Base-by-base conservation (phyloP, 257 asterid genomes). In the Eustoma russellianum region DNA sequence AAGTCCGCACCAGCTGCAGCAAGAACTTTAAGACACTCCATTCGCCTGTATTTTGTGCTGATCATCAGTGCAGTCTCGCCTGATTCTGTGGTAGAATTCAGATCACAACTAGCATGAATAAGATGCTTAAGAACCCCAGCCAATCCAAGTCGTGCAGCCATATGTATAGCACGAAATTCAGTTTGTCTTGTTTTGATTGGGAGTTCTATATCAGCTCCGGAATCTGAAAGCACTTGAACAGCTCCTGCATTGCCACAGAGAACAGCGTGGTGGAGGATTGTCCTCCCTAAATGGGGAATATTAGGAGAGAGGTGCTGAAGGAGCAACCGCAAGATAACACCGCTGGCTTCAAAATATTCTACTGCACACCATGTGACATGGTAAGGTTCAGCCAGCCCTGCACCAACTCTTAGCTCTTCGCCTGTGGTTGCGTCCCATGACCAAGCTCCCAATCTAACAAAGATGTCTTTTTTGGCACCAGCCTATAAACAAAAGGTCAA, bases 401-500 rank as follows among this genome's bases (percentile, higher is more conserved):
- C 95, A 17, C 95, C 95, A 3, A 85, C 93, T 17, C 89, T 82
- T 44, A 76, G 72, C 64, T 85, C 93, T 63, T 85, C 95, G 46
- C 93, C 93, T 1, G 85, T 82, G 15, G 71, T 62, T 28, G 54
- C 47, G 17, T 79, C 93, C 93, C 95, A 85, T 41, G 85, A 71
- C 95, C 95, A 85, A 61, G 95, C 95, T 14, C 95, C 93, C 33
- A 85, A 62, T 44, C 86, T 74, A 49, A 70, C 93, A 65, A 70
- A 72, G 40, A 64, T 52, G 18, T 85, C 93, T 24, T 71, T 71
- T 68, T 79, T 77, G 74, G 77, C 85, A 64, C 89, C 93, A 44
- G 48, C 73, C 94, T 81, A 18, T 57, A 48, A 24, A 45, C 5
- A 47, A 66, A 15, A 46, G 61, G 28, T 33, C 54, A 46, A 40